Base-by-base conservation (phyloP, 2,329 filamentous ascomycete species). In the Trematosphaeria pertusa region DNA sequence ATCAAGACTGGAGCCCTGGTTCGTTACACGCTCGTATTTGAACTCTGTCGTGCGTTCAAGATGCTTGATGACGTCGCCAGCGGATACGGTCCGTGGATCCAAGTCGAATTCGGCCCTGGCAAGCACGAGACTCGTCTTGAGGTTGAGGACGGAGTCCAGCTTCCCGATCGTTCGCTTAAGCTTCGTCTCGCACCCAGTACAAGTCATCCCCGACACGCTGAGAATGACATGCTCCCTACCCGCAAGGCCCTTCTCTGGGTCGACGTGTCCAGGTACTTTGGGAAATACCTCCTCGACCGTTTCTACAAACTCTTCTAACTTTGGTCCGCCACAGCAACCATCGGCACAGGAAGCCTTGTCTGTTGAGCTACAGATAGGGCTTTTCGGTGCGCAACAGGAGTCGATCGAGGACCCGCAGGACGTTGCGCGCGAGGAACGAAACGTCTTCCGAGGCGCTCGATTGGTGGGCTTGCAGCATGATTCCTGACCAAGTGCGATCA, bases 161-260 rank as follows among this genome's bases (percentile, higher is more conserved):
- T 69, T 71, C 2, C 62, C 71, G 0, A 90, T 75, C 0, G 80
- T 82, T 71, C 19, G 73, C 61, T 33, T 43, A 0, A 90, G 75
- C 61, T 88, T 88, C 1, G 79, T 86, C 62, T 87, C 86, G 64
- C 87, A 91, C 0, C 87, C 87, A 0, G 83, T 85, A 55, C 88
- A 91, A 0, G 86, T 89, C 86, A 91, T 88, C 3, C 87, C 87
- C 2, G 80, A 78, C 15, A 89, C 76, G 45, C 74, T 80, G n/a
- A 89, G 73, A 19, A 83, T 67, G 2, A 88, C 72, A 61, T 83
- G 82, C 45, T 87, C 81, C 3, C 52, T 65, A 4, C 46, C 48
- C 6, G 54, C 35, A 32, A 33, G n/a, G 3, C 61, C 60, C 31
- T 51, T 61, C 48, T 72, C 73, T 1, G 49, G 35, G 12, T 65